These are phyloP conservation scores for Coniochaeta sp. DNA, from an alignment of 2,329 filamentous ascomycete species.

Conservation along the genomic window DNA sequence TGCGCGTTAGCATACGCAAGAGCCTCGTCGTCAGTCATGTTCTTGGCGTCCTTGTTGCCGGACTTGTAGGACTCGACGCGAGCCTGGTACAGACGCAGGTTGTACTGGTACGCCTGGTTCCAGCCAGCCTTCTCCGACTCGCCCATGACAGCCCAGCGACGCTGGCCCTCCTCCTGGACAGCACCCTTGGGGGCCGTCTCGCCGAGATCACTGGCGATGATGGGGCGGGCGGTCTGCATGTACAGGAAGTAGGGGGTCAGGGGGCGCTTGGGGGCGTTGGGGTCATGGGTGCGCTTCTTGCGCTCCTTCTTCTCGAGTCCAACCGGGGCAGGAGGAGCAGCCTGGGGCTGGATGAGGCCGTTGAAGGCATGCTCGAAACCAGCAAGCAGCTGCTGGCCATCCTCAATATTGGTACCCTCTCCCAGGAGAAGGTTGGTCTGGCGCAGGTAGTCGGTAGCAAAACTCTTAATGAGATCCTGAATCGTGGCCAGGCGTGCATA, in stretches of 20 bases:
- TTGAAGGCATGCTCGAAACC: constrained; percentile 44
- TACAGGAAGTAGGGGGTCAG: constrained; percentile 94
- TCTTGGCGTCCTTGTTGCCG: constrained; percentile 50
- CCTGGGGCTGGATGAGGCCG: constrained; percentile 35
- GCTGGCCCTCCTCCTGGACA: constrained; percentile 80
- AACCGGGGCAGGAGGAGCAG: constrained; percentile 33
- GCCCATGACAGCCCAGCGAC: constrained; percentile 75
- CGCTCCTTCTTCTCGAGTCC: constrained; percentile 73
- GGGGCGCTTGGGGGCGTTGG: constrained; percentile 90
- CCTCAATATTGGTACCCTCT: constrained; percentile 46
- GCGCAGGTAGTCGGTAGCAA: constrained; percentile 78
- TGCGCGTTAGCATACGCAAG: constrained; percentile 53
- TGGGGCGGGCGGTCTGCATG: constrained; percentile 78
- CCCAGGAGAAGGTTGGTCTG: constrained; percentile 81
- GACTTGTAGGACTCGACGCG: constrained; percentile 58
- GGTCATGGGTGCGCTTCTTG: constrained; percentile 81
- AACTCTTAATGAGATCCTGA: constrained; percentile 69
- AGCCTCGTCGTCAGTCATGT: constrained; percentile 56
- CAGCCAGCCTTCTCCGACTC: constrained; percentile 64
- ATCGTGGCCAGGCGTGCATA: constrained; percentile 73
- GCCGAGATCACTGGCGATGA: constrained; percentile 74
- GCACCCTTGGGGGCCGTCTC: constrained; percentile 74
- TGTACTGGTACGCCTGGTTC: constrained; percentile 63
- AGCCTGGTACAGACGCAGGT: constrained; percentile 58
- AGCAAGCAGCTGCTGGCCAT: constrained; percentile 33